Evolutionary conservation across 805 yeast genomes (phyloP).

Genomic region (Saturnispora hagleri): DNA sequence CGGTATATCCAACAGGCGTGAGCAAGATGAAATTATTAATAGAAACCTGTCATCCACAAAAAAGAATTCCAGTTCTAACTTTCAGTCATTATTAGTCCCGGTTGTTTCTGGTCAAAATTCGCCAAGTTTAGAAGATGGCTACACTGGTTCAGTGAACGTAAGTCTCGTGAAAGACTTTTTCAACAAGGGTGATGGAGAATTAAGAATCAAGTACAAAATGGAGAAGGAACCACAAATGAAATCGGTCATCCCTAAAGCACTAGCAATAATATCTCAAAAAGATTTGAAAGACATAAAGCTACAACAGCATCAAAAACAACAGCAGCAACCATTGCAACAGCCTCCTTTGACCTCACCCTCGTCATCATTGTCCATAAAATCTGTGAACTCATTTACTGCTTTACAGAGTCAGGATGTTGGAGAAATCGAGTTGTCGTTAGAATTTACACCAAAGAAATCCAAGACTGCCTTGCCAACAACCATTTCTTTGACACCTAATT

Average conservation of each 20-base stretch:
- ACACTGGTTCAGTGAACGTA: neutral
- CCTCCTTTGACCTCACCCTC: neutral
- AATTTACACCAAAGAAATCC: conserved; percentile 7
- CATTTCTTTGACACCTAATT: conserved; percentile 10
- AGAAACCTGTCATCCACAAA: conserved; percentile 6
- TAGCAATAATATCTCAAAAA: conserved; percentile 3
- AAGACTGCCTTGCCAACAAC: conserved; percentile 9
- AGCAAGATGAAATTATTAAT: conserved; percentile 14
- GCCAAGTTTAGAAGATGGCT: neutral
- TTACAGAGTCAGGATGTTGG: conserved; percentile 3
- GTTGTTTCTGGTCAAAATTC: conserved; percentile 5
- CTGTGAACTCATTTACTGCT: conserved; percentile 3
- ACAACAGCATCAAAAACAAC: neutral
- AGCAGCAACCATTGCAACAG: neutral
- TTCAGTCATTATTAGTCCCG: conserved; percentile 2
- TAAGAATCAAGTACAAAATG: conserved; percentile 3
- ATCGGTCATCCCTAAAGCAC: conserved; percentile 9
- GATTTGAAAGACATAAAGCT: neutral
- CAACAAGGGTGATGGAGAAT: conserved; percentile 12
- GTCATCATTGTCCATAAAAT: conserved; percentile 2
- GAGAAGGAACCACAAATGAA: conserved; percentile 8
- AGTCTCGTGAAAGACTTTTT: conserved; percentile 12
- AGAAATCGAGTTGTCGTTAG: conserved; percentile 5
- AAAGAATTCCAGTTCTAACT: neutral
- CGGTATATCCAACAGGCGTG: conserved; percentile 3